phyloP scores from a whole-genome alignment of 2,329 filamentous ascomycete species.

The Cyclaneusma minus region DNA sequence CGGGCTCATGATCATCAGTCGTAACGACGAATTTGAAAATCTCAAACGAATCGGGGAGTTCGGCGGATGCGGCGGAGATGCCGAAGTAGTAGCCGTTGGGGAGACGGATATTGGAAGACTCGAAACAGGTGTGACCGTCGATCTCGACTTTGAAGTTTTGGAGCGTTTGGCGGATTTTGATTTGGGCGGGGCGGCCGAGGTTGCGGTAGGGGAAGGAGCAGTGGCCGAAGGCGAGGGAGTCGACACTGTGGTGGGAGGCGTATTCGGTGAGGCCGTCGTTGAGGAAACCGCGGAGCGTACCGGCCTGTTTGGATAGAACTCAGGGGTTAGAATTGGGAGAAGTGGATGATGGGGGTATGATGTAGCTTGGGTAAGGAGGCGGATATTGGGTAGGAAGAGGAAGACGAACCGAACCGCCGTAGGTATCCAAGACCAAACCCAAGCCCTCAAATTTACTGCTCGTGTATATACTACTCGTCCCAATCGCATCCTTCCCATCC shows the following conservation, averaged over 20 bases:
- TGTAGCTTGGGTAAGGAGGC: conserved; percentile 1
- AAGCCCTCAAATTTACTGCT: conserved; percentile 80
- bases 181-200: conserved; percentile 64
- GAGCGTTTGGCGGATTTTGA: conserved; percentile 55
- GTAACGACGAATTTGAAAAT: conserved; percentile 73
- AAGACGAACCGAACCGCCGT: conserved; percentile 44
- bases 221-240: conserved; percentile 81
- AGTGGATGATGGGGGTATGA: conserved; percentile 8
- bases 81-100: conserved; percentile 75
- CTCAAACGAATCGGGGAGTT: conserved; percentile 90
- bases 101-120: conserved; percentile 62
- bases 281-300: conserved; percentile 79
- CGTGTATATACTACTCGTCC: conserved; percentile 68
- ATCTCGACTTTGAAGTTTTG: conserved; percentile 61
- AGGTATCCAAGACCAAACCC: conserved; percentile 70
- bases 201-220: conserved; percentile 88
- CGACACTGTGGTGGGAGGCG: conserved; percentile 58
- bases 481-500: conserved; percentile 48
- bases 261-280: conserved; percentile 82
- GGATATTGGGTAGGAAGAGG: conserved; percentile 3
- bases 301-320: conserved; percentile 29
- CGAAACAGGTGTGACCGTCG: conserved; percentile 71
- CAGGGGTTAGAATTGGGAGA: background rate
- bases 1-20: conserved; percentile 28
- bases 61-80: conserved; percentile 73